Evolutionary conservation across 1,139 yeast genomes (phyloP).

Genomic region (Spathaspora sp.): DNA sequence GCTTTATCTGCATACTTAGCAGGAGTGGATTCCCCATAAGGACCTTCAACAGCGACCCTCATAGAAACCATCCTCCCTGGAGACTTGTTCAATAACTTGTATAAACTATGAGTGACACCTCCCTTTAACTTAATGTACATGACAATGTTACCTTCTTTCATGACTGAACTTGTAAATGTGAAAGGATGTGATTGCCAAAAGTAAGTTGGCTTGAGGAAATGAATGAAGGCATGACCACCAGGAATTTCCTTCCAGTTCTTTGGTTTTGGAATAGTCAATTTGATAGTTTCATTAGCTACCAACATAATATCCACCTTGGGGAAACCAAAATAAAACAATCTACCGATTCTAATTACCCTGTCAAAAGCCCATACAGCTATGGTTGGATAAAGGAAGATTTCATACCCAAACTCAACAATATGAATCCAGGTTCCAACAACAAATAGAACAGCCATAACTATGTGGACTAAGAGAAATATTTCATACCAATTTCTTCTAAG

Average conservation of each 20-base stretch:
- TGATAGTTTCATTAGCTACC: slow-evolving; percentile 38
- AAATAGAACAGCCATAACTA: slow-evolving; percentile 40
- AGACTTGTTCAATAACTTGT: slow-evolving; percentile 26
- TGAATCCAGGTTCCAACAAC: slow-evolving; percentile 46
- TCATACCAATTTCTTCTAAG: slow-evolving; percentile 48
- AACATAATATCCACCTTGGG: slow-evolving; percentile 36
- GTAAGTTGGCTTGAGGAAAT: slow-evolving; percentile 37
- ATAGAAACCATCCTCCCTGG: slow-evolving; percentile 28
- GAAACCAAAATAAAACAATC: slow-evolving; percentile 38
- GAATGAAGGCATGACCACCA: slow-evolving; percentile 54
- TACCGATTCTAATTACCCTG: slow-evolving; percentile 34
- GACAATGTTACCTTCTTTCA: slow-evolving; percentile 21
- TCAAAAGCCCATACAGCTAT: slow-evolving; percentile 47
- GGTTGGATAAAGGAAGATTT: slow-evolving; percentile 37
- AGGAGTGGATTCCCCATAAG: slow-evolving; percentile 36
- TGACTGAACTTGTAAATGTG: slow-evolving; percentile 29
- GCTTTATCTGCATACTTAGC: slow-evolving; percentile 32
- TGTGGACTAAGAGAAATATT: slow-evolving; percentile 39
- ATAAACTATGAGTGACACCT: slow-evolving; percentile 37
- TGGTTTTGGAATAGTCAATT: slow-evolving; percentile 42
- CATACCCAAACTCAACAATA: slow-evolving; percentile 39
- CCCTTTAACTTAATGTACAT: slow-evolving; percentile 36
- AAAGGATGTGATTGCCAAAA: slow-evolving; percentile 49
- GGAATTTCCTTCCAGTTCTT: slow-evolving; percentile 41
- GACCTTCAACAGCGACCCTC: slow-evolving; percentile 42